Evolutionary conservation across 768 basidiomycete genomes (phyloP).

Genomic region (Mycena polygramma): DNA sequence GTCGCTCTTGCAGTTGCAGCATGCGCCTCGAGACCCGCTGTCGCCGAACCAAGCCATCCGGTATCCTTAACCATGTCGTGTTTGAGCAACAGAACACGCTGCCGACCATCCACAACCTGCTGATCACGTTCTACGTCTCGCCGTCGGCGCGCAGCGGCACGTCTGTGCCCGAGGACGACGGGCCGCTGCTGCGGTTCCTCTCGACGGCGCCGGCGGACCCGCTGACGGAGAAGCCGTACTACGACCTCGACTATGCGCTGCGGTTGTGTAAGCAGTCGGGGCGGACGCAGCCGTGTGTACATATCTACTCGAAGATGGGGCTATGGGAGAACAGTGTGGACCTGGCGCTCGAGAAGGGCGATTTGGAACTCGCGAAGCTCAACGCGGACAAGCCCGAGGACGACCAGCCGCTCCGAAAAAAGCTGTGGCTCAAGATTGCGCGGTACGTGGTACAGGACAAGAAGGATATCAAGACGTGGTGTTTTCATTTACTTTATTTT

Average conservation of each 20-base stretch:
- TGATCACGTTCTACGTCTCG: slow-evolving; percentile 87
- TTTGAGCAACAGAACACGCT: slow-evolving; percentile 86
- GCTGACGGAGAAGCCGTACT: slow-evolving; percentile 88
- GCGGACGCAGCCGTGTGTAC: slow-evolving; percentile 90
- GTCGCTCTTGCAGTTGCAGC: slow-evolving; percentile 86
- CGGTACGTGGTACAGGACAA: slow-evolving; percentile 98
- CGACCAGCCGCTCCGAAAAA: slow-evolving; percentile 88
- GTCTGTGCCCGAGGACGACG: slow-evolving; percentile 69
- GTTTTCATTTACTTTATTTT: slow-evolving; percentile 2
- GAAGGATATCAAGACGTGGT: slow-evolving; percentile 98
- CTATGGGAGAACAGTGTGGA: slow-evolving; percentile 97
- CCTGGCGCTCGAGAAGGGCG: slow-evolving; percentile 93
- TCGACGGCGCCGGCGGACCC: slow-evolving; percentile 86
- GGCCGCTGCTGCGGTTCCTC: slow-evolving; percentile 85
- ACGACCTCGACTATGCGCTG: slow-evolving; percentile 96
- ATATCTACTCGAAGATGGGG: slow-evolving; percentile 98
- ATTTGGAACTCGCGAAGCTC: slow-evolving; percentile 93
- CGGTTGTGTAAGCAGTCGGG: slow-evolving; percentile 89
- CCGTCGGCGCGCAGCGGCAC: slow-evolving; percentile 44
- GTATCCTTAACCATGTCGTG: slow-evolving; percentile 87
- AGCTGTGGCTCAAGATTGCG: slow-evolving; percentile 99
- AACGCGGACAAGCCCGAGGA: slow-evolving; percentile 97
- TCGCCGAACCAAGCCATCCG: slow-evolving; percentile 89
- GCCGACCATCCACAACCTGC: slow-evolving; percentile 92
- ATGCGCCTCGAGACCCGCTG: slow-evolving; percentile 76